Evolutionary conservation across 2,329 filamentous ascomycete species (phyloP).

Genomic region (Alternaria incomplexa): DNA sequence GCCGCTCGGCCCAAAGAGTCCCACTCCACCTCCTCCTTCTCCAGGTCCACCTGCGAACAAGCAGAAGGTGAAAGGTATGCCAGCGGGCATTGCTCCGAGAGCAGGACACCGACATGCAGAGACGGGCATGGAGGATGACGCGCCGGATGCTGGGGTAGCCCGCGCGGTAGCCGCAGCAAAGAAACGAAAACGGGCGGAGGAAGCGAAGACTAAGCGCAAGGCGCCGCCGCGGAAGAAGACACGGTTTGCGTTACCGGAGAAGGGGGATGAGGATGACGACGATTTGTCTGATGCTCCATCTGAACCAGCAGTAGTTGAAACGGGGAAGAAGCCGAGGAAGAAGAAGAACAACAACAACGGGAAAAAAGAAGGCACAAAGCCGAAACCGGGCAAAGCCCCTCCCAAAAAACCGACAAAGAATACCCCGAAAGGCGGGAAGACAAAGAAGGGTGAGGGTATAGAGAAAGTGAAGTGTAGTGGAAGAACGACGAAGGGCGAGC

Average conservation of each 20-base stretch:
- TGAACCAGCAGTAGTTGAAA: neutral
- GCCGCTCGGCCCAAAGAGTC: neutral
- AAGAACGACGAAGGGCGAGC: neutral
- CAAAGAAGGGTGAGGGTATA: neutral
- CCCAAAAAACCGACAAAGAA: neutral
- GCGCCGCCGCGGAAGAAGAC: neutral
- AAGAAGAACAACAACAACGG: neutral
- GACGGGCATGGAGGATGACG: neutral
- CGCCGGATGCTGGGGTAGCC: neutral
- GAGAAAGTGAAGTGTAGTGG: neutral
- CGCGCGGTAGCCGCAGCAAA: neutral
- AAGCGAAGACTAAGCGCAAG: neutral
- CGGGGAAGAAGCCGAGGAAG: neutral
- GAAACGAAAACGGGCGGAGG: neutral
- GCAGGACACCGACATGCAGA: neutral
- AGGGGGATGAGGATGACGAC: neutral
- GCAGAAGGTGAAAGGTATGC: neutral
- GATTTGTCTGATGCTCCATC: neutral
- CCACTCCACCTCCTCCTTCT: neutral
- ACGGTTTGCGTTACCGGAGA: neutral
- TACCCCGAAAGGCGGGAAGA: neutral
- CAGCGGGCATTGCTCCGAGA: neutral
- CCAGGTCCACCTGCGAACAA: neutral
- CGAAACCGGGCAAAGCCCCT: neutral
- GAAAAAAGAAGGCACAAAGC: neutral